phyloP scores from a whole-genome alignment of 345 rosid species.

The Boechera retrofracta region DNA sequence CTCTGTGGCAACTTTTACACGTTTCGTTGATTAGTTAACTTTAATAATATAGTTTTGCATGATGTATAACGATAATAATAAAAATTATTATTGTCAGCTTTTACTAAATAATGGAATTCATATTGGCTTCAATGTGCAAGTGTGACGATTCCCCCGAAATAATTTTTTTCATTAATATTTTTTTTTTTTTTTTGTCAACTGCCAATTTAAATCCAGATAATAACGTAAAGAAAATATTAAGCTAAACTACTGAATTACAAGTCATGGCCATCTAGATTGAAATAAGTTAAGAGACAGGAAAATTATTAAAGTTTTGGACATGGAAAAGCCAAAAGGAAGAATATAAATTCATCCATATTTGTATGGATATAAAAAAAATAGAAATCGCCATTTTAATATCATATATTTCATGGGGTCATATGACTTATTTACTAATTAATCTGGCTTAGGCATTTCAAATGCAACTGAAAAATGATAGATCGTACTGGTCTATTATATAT shows the following conservation, averaged over 20 bases:
- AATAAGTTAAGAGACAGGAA: background rate
- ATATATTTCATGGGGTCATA: background rate
- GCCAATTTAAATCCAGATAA: background rate
- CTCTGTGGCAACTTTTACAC: constrained; percentile 22
- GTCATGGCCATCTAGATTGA: background rate
- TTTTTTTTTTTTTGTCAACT: no score
- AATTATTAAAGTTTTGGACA: background rate
- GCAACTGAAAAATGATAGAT: background rate
- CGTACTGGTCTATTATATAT: background rate
- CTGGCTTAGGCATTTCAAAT: background rate
- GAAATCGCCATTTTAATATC: background rate
- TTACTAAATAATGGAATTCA: background rate
- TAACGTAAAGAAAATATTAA: background rate
- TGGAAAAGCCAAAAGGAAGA: background rate
- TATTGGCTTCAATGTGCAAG: constrained; percentile 3
- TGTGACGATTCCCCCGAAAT: background rate
- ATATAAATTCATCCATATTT: background rate
- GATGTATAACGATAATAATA: constrained; percentile 12
- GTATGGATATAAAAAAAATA: background rate
- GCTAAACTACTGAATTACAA: background rate
- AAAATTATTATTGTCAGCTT: constrained; percentile 21
- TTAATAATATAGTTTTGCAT: constrained; percentile 24
- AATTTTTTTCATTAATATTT: background rate
- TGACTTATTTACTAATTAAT: background rate
- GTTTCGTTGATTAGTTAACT: constrained; percentile 30